phyloP scores from a whole-genome alignment of 2,329 filamentous ascomycete genomes.

The Pseudogymnoascus sp. region DNA sequence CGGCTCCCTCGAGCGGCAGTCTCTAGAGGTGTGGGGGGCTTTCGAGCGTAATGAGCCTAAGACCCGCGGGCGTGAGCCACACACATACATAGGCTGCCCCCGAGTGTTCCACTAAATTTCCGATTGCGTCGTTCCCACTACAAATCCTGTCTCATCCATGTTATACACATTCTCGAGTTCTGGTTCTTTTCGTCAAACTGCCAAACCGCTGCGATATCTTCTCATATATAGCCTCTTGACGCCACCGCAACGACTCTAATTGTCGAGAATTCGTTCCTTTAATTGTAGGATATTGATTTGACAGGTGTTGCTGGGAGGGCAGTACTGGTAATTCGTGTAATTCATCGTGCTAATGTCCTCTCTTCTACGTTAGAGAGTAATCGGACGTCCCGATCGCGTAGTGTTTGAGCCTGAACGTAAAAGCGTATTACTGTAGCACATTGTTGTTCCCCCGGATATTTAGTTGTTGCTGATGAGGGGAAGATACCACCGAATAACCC shows the following conservation, averaged over 20 bases:
- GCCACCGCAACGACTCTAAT: not conserved
- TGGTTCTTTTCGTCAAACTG: not conserved
- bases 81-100: not conserved
- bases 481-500: not conserved
- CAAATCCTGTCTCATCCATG: no score
- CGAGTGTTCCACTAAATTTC: not conserved
- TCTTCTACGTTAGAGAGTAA: not conserved
- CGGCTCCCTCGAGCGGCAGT: not conserved
- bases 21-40: not conserved
- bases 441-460: not conserved
- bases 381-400: not conserved
- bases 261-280: not conserved
- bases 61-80: not conserved
- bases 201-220: not conserved
- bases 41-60: not conserved
- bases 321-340: not conserved
- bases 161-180: constrained; percentile 5
- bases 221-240: not conserved
- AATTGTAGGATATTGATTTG: not conserved
- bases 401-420: not conserved
- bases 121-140: not conserved
- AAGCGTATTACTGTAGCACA: not conserved
- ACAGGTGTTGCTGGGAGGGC: not conserved
- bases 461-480: not conserved
- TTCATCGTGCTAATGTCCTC: not conserved